phyloP scores from a whole-genome alignment of 495 filamentous ascomycete genomes.

The Penicillium ucsense region DNA sequence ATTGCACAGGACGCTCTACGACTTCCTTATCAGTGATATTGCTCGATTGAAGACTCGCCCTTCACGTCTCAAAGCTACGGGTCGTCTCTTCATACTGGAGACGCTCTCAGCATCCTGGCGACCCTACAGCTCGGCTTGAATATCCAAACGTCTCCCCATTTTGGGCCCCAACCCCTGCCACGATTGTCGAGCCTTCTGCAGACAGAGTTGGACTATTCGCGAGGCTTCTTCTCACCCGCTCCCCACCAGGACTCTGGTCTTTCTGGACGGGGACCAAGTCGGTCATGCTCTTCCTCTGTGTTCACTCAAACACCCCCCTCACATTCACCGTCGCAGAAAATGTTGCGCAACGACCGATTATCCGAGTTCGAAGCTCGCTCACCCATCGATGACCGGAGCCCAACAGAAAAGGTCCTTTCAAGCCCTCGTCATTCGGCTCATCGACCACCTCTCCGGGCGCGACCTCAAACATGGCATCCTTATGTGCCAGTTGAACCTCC shows the following conservation, averaged over 20 bases:
- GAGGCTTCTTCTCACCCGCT: constrained; percentile 31
- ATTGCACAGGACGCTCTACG: too few relatives aligned
- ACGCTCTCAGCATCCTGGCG: constrained; percentile 24
- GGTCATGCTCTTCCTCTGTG: constrained; percentile 36
- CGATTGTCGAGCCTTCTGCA: constrained; percentile 24
- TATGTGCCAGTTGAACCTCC: constrained; percentile 32
- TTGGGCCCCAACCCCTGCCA: constrained; percentile 19
- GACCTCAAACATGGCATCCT: constrained; percentile 30
- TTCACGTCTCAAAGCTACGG: too few relatives aligned
- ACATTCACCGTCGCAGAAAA: constrained; percentile 36
- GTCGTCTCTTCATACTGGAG: neutral
- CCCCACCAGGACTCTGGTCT: constrained; percentile 25
- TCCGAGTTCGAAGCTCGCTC: constrained; percentile 19
- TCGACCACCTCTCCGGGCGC: constrained; percentile 22
- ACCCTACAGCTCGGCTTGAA: constrained; percentile 26
- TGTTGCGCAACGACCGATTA: constrained; percentile 23
- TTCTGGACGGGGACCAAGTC: constrained; percentile 30
- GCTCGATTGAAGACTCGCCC: too few relatives aligned
- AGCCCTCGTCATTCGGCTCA: constrained; percentile 14
- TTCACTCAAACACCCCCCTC: constrained; percentile 25
- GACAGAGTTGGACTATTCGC: constrained; percentile 20
- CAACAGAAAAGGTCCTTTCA: constrained; percentile 20
- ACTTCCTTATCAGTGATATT: too few relatives aligned
- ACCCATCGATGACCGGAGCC: constrained; percentile 12
- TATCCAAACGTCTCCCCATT: constrained; percentile 24